Conservation (phyloP, 495 filamentous ascomycete species). For the Cercophora sp. region DNA sequence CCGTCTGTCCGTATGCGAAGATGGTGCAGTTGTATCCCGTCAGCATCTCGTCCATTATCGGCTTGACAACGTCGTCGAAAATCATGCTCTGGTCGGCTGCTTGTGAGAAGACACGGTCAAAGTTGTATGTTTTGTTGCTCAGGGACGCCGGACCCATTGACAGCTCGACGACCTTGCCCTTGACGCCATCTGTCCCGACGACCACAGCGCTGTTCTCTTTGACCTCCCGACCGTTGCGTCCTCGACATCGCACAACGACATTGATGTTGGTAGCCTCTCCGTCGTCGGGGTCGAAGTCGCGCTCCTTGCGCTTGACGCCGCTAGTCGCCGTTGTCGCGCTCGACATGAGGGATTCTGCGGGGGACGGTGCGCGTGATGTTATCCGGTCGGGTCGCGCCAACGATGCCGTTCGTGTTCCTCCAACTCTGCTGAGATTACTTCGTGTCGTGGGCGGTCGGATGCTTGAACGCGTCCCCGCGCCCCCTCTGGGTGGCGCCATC, state of each 20-base stretch:
- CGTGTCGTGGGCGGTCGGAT: slow-evolving; percentile 30
- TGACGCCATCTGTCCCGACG: slow-evolving; percentile 78
- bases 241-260: slow-evolving; percentile 91
- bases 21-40: slow-evolving; percentile 98
- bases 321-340: slow-evolving; percentile 45
- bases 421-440: slow-evolving; percentile 11
- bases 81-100: slow-evolving; percentile 90
- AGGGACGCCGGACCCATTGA: slow-evolving; percentile 90
- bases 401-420: slow-evolving; percentile 15
- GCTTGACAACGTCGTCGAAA: slow-evolving; percentile 89
- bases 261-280: slow-evolving; percentile 92
- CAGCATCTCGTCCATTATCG: slow-evolving; percentile 93
- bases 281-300: slow-evolving; percentile 70
- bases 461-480: slow-evolving; percentile 19
- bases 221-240: slow-evolving; percentile 86
- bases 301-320: slow-evolving; percentile 71
- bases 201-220: slow-evolving; percentile 91
- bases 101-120: slow-evolving; percentile 94
- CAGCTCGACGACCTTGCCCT: slow-evolving; percentile 75
- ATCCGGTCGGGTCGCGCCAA: slow-evolving; percentile 36
- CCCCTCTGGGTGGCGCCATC: slow-evolving; percentile 16
- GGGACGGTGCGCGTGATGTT: slow-evolving; percentile 56
- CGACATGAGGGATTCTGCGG: slow-evolving; percentile 59
- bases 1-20: slow-evolving; percentile 97
- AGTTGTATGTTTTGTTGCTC: slow-evolving; percentile 94